phyloP scores from a whole-genome alignment of 495 filamentous ascomycete genomes.

The Trichoderma orchidacearum region DNA sequence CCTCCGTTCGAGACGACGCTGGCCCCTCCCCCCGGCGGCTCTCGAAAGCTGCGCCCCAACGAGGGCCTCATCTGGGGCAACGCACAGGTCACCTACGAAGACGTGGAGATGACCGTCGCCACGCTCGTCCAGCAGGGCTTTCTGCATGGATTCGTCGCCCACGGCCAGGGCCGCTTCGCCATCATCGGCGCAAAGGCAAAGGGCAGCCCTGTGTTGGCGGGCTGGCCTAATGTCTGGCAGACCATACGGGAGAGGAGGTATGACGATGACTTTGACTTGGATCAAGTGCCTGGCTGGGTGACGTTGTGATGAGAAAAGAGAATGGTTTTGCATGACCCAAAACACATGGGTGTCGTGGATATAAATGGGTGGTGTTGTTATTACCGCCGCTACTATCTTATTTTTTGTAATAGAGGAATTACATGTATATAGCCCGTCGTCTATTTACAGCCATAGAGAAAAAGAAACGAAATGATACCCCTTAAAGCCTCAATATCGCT shows the following conservation, averaged over 20 bases:
- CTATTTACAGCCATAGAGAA: background rate
- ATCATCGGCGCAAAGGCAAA: conserved; percentile 63
- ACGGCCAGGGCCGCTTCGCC: conserved; percentile 60
- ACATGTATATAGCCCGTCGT: no score
- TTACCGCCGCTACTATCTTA: background rate
- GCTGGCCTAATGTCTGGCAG: conserved; percentile 24
- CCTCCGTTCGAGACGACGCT: conserved; percentile 14
- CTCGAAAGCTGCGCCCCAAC: conserved; percentile 30
- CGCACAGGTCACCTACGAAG: conserved; percentile 39
- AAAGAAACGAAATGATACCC: background rate
- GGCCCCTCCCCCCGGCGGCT: conserved; percentile 29
- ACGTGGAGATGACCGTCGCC: conserved; percentile 66
- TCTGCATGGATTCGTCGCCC: conserved; percentile 77
- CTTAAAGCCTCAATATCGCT: background rate
- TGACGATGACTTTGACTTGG: conserved; percentile 17
- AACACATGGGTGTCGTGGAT: background rate
- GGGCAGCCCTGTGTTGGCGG: conserved; percentile 28
- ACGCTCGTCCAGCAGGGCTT: conserved; percentile 70
- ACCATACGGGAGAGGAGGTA: conserved; percentile 15
- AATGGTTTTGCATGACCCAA: background rate
- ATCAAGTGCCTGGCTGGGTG: conserved; percentile 25
- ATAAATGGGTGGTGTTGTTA: background rate
- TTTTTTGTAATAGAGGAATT: no score
- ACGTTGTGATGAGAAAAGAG: background rate
- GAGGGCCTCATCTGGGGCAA: conserved; percentile 38